phyloP scores from a whole-genome alignment of 1,284 basidiomycete genomes.

The Microbotryum scabiosae region DNA sequence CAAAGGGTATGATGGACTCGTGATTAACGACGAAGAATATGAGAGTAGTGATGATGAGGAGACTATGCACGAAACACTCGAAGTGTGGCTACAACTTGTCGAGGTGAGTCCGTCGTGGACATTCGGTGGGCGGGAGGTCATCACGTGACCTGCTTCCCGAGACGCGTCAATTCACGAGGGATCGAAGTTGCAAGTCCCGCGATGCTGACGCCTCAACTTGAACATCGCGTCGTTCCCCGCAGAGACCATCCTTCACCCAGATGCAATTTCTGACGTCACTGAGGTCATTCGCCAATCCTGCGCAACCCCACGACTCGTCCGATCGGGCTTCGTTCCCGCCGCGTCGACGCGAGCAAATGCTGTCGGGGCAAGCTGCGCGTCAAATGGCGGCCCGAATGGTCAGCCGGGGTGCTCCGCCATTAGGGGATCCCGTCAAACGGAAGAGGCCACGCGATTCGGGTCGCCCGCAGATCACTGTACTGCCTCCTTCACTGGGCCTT shows the following conservation, averaged over 20 bases:
- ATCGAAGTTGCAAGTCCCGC: too few species aligned
- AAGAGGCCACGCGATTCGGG: constrained; percentile 12
- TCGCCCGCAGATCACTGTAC: not conserved
- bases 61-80: constrained; percentile 21
- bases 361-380: too few species aligned
- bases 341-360: constrained; percentile 4
- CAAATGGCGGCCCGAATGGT: too few species aligned
- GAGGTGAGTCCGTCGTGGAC: constrained; percentile 15
- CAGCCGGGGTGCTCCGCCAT: not conserved
- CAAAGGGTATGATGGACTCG: not conserved
- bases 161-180: not conserved
- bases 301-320: constrained; percentile 13
- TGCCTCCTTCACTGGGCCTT: not conserved
- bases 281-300: constrained; percentile 28
- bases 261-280: constrained; percentile 27
- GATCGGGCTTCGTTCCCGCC: constrained; percentile 4
- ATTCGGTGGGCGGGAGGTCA: not conserved
- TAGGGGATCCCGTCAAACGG: constrained; percentile 28
- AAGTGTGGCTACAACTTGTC: constrained; percentile 28
- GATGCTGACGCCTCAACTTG: not conserved
- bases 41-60: constrained; percentile 17
- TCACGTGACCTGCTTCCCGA: not conserved
- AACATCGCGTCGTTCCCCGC: not conserved
- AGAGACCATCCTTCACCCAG: constrained; percentile 29
- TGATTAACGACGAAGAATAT: constrained; percentile 2